Evolutionary conservation across 768 basidiomycete species (phyloP).

Genomic region (Psilocybe tampanensis): DNA sequence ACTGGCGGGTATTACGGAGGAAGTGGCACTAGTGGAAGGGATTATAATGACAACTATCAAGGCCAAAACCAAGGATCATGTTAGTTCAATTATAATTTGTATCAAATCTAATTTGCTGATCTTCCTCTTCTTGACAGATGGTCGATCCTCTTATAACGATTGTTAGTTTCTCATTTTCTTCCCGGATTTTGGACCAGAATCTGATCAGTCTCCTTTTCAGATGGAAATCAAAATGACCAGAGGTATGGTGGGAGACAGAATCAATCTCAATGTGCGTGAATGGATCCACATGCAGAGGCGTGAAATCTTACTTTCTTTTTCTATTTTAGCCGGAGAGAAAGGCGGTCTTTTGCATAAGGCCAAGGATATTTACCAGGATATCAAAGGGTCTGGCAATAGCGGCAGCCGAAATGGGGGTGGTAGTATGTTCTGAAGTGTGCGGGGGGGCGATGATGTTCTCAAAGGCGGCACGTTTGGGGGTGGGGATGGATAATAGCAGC

Average conservation of each 20-base stretch:
- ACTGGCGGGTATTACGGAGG: not conserved
- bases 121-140: not conserved
- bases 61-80: not conserved
- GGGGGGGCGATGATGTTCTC: slow-evolving; percentile 5
- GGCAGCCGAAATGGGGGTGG: slow-evolving; percentile 1
- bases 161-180: not conserved
- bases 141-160: not conserved
- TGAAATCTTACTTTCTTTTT: not conserved
- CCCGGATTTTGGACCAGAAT: not conserved
- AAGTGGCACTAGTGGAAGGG: not conserved
- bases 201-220: not conserved
- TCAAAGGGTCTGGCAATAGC: slow-evolving; percentile 5
- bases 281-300: not conserved
- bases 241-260: not conserved
- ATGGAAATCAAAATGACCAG: not conserved
- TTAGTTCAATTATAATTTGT: too few relatives aligned
- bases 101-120: too few relatives aligned
- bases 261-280: not conserved
- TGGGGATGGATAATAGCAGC: not conserved
- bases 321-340: not conserved
- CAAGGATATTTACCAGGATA: slow-evolving; percentile 13
- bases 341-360: slow-evolving; percentile 13
- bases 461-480: slow-evolving; percentile 1
- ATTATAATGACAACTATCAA: not conserved
- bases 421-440: slow-evolving; percentile 10